Base-by-base conservation (phyloP, 1,139 yeast genomes). In the Pichia sp. region DNA sequence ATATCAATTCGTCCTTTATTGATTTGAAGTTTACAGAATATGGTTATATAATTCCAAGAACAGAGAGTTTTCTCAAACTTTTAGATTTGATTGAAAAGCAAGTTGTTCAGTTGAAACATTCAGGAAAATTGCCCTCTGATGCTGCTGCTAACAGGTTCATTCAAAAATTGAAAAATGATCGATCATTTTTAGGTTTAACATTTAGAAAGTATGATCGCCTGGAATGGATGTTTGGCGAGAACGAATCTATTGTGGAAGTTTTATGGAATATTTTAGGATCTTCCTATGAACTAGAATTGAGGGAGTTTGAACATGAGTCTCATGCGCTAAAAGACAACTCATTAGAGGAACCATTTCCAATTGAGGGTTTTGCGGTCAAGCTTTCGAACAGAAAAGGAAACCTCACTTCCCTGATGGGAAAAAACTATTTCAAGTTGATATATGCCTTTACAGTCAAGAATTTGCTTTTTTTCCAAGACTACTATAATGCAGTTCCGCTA, bases 341-440 rank as follows among this genome's bases (percentile, higher is more conserved):
- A 1, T 23, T 62, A 5, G 38, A 55, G 1, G 92, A 84, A 54
- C 95, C 95, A 0, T 50, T 62, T 0, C 81, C 94, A 0, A 61
- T 85, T 7, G 95, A 86, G 62, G 96, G 97, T 0, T 86, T 84
- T 58, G 61, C 87, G 11, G 68, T 77, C 2, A 70, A 84, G 42
- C 60, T 84, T 37, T 70, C 84, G 0, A 71, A 77, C 40, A 69
- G 74, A 53, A 55, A 62, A 5, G 90, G 88, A 0, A 56, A 64
- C 37, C 64, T 33, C 49, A 63, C 33, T 43, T 60, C 49, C 3
- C 33, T 34, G 4, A 52, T 72, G 16, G 64, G 75, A 8, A 68
- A 76, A 41, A 65, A 75, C 16, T 72, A 76, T 49, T 72, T 73
- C 55, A 75, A 74, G 49, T 61, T 78, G 39, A 72, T 73, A 52